phyloP scores from a whole-genome alignment of 176 grass and related monocot genomes.

The Hordeum marinum region DNA sequence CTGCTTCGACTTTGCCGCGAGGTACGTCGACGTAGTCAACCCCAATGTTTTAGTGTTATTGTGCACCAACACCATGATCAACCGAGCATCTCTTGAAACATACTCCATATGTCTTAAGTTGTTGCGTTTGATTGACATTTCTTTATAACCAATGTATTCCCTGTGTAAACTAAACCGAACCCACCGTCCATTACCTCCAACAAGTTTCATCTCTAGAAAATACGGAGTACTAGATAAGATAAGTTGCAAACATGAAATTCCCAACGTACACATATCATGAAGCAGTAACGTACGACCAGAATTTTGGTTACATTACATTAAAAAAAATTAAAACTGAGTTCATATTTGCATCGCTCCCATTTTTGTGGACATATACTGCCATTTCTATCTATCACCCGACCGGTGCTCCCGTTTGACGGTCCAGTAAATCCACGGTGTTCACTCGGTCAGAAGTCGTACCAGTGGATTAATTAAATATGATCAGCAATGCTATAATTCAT shows the following conservation, averaged over 20 bases:
- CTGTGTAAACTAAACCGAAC: no score
- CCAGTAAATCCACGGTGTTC: neutral
- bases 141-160: no score
- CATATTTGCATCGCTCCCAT: neutral
- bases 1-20: slow-evolving; percentile 86
- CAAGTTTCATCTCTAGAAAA: no score
- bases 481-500: no score
- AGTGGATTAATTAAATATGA: neutral
- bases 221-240: no score
- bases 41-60: neutral
- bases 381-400: neutral
- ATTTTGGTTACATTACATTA: no score
- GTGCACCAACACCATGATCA: neutral
- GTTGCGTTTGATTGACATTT: neutral
- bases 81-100: neutral
- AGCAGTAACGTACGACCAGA: no score
- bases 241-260: no score
- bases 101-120: neutral
- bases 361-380: neutral
- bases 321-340: neutral
- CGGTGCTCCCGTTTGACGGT: neutral
- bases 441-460: neutral
- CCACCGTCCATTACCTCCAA: no score
- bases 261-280: no score
- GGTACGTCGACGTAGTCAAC: slow-evolving; percentile 27